Base-by-base conservation (phyloP, 2,329 filamentous ascomycete genomes). In the Zasmidium citrigriseum region DNA sequence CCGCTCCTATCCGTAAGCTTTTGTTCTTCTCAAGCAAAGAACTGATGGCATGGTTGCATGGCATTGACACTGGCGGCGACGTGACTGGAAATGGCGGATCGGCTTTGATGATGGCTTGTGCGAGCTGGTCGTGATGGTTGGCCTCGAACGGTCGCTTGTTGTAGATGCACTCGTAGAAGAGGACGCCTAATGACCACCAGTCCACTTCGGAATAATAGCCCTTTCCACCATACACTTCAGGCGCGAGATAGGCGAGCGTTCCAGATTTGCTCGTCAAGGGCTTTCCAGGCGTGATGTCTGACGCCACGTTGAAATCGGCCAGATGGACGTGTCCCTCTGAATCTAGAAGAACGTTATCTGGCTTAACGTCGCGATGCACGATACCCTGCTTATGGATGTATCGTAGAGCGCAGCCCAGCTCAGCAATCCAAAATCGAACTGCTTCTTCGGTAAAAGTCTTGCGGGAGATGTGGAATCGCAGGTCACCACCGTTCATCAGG, bases 131-230 rank as follows among this genome's bases (percentile, higher is more conserved):
- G 72, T 97, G 92, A 49, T 87, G 93, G 67, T 88, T 91, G 54
- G 91, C 93, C 71, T 97, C 92, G 65, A 98, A 99, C 21, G 95
- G 95, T 68, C 95, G 86, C 91, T 96, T 98, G 79, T 96, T 96
- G 79, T 98, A 99, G 65, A 99, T 97, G 82, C 95, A 98, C 76
- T 99, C 95, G 75, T 97, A 99, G 75, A 98, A 98, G n/a, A 96
- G 84, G 47, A 99, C 95, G 50, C 95, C 95, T 21, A 99, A 78
- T 4, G 95, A 98, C 95, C 95, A 99, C 95, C 95, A 99, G 74
- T 99, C 95, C 45, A 95, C 93, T 67, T 95, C 90, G 48, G 87
- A 86, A 60, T 90, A 88, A 72, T 99, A 99, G 41, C 95, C 95
- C 61, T 87, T 88, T 50, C 93, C 93, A 64, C 88, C 84, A 70